Evolutionary conservation across 2,329 filamentous ascomycete species (phyloP).

Genomic region (Ophiostoma himal-ulmi): DNA sequence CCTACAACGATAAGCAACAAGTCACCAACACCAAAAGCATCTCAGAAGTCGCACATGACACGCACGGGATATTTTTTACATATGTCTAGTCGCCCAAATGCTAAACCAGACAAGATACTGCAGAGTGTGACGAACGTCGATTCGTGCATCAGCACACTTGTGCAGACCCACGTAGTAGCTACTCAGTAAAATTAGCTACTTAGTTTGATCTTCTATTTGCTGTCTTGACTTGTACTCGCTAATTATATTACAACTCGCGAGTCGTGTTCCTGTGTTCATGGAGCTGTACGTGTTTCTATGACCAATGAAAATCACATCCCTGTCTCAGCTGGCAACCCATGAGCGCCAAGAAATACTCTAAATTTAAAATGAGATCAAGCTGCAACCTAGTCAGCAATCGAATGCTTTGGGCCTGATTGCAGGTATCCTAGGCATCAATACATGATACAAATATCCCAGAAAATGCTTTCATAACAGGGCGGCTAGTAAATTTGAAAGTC

Average conservation of each 20-base stretch:
- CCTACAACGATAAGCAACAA: neutral
- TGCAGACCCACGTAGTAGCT: too few species aligned
- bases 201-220: neutral
- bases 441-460: neutral
- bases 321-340: neutral
- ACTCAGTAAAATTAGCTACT: too few species aligned
- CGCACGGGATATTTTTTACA: neutral
- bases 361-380: conserved; percentile 1
- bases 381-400: neutral
- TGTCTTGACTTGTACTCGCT: neutral
- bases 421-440: neutral
- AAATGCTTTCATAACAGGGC: neutral
- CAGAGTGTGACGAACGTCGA: neutral
- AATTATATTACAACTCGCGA: neutral
- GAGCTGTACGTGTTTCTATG: conserved; percentile 7
- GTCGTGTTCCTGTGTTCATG: neutral
- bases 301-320: conserved; percentile 5
- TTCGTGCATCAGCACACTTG: neutral
- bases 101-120: neutral
- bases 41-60: neutral
- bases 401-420: too few species aligned
- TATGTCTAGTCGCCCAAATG: neutral
- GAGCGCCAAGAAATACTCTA: conserved; percentile 4
- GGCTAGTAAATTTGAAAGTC: neutral
- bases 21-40: neutral